Base-by-base conservation (phyloP, 1,139 yeast species). In the Sugiyamaella japonica region DNA sequence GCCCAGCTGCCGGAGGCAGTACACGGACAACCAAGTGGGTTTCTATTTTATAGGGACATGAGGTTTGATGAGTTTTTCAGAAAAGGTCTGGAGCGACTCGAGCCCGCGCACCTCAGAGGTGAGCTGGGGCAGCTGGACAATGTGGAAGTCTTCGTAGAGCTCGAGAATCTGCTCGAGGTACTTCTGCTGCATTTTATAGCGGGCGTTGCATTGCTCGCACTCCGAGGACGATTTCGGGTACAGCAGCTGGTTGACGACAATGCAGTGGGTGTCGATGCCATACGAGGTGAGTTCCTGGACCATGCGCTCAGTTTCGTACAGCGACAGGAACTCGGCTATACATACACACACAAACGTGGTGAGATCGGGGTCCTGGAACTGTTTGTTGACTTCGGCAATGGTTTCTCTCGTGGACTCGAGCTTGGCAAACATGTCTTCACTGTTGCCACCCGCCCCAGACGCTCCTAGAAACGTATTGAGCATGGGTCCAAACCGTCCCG, bases 261-360 rank as follows among this genome's bases (percentile, higher is more conserved):
- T 93, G 44, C 97, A 86, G 72, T 90, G 93, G 59, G 95, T 96
- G 70, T 93, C 99, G 85, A 93, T 93, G 62, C 90, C 88, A 73
- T 89, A 93, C 52, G 95, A 85, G 75, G 90, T 86, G 70, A 93
- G 81, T 70, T 93, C 99, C 75, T 93, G 99, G 63, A 91, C 88
- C 85, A 93, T 83, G 74, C 99, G 85, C 75, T 93, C 99, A 23
- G 98, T 91, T 73, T 93, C 99, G 72, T 93, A 93, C 53, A 93
- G 78, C 1, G 98, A 91, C 68, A 93, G 79, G 73, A 93, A 93
- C 74, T 93, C 99, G 47, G 97, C 89, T 61, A 93, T 93, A 74
- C 99, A 93, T 44, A 93, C 99, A 74, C 98, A 93, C 28, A 93
- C 89, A 71, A 93, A 93, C 15, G 99, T 93, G 20, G 99, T 93